Evolutionary conservation across 371 early-diverging fungal genomes (phyloP), one percentile per base, ranked within the genome.

Genomic region (Choanephora cucurbitarum): DNA sequence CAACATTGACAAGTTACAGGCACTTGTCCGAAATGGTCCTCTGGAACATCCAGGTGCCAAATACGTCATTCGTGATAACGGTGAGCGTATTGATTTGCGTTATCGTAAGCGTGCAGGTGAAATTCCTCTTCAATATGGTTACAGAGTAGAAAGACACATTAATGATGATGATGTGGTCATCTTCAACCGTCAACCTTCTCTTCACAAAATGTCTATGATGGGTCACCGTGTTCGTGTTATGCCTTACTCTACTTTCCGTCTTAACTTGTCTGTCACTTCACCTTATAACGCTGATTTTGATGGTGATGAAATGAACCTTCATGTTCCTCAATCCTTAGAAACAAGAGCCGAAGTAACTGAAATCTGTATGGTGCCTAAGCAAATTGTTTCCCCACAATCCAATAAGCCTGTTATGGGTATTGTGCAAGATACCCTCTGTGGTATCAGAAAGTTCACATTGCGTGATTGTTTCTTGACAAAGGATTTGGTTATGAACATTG

Each of bases 121-220:
- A 60, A 88, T 98, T 28, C 87, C 90, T 40, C 80, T 99, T 56
- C 93, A 96, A 72, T 81, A 84, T 45, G 99, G 99, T 41, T 96
- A 93, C 79, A 84, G 88, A 46, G 99, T 99, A 10, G 99, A 99
- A 77, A 89, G 99, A 60, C 99, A 99, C 73, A 80, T 99, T 72
- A 80, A 89, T 57, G 93, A 98, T 72, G 96, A 92, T 47, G 99
- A 99, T 77, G 86, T 95, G 11, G 94, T 99, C 49, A 93, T 99
- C 55, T 99, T 99, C 84, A 99, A 99, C 73, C 94, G 99, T 65
- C 99, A 99, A 82, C 99, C 99, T 3, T 96, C 97, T 21, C 81
- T 99, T 60, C 99, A 99, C 83, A 99, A 99, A 80, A 99, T 99
- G 99, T 93, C 94, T 58, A 99, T 99, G 99, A 99, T 99, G 99